Base-by-base conservation (phyloP, 352 stramenopile genomes). In the Globisporangium rhizosaccharum region DNA sequence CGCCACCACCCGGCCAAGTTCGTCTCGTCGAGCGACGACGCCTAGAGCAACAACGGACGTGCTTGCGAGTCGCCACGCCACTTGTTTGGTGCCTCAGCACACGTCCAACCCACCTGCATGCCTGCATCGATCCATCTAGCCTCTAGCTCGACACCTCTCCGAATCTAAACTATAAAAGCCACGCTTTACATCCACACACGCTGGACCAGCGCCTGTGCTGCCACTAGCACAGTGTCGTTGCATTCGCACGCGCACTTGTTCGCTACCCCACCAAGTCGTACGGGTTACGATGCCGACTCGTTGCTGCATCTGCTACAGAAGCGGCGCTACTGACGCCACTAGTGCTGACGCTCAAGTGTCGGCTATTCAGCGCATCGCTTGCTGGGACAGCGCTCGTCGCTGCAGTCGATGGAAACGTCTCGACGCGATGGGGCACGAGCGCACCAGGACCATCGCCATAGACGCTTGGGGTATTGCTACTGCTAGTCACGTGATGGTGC, bases 1-100 rank as follows among this genome's bases (percentile, higher is more conserved):
- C 62, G 68, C 37, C 76, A 91, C 68, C 80, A 90, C 68, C 77
- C 76, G 12, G 50, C 66, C 6, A 79, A 72, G 59, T 86, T 71
- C 41, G 50, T 69, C 51, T 72, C 70, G n/a, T 78, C 64, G n/a
- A 66, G 60, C 9, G 63, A 74, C 47, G 51, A 70, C 47, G 57
- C 61, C 25, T 71, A 65, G 44, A 49, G 30, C 28, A 41, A 2
- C 30, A 23, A 17, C 14, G 25, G 33, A 39, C 7, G 33, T 12
- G 33, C 33, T 39, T 47, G 41, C 8, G 41, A 6, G 15, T 46
- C 41, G 41, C 12, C 10, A 46, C 11, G 1, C 12, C 41, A n/a
- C 14, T 6, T 47, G 18, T 6, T 1, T 47, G 41, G 14, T 14
- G 41, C 41, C 17, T 6, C 3, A n/a, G 41, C 12, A 46, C 41